phyloP scores from a whole-genome alignment of 2,329 filamentous ascomycete genomes.

The Talaromyces sp. region DNA sequence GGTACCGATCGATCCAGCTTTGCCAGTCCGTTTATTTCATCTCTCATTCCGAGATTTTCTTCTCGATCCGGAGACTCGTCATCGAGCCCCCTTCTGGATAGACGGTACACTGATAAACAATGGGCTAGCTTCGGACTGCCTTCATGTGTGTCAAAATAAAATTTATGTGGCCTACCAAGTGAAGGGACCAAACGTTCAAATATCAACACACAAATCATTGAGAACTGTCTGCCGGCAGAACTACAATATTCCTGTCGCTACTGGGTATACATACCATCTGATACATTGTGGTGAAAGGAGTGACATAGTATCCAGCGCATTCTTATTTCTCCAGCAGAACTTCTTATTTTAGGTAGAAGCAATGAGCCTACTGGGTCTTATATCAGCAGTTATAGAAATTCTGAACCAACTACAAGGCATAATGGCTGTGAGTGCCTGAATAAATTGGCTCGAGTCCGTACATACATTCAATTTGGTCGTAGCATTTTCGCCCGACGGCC shows the following conservation, averaged over 20 bases:
- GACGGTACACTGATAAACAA: not conserved
- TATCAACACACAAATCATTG: too few species aligned
- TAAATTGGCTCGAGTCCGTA: not conserved
- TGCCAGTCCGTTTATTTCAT: constrained; percentile 3
- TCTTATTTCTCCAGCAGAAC: constrained; percentile 22
- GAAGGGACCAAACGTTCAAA: not conserved
- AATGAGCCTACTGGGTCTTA: constrained; percentile 24
- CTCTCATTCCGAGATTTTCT: constrained; percentile 11
- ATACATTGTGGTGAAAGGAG: constrained; percentile 17
- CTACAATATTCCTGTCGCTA: constrained; percentile 32
- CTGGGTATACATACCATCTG: constrained; percentile 22
- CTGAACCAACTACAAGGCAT: not conserved
- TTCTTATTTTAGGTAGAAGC: constrained; percentile 32
- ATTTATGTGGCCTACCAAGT: constrained; percentile 7
- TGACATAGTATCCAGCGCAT: not conserved
- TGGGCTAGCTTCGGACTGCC: not conserved
- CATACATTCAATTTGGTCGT: constrained; percentile 3
- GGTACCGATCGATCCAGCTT: not conserved
- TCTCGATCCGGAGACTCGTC: not conserved
- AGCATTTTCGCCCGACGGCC: constrained; percentile 20
- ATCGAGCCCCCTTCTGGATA: constrained; percentile 5
- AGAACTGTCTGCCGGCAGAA: constrained; percentile 19
- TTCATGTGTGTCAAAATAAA: not conserved
- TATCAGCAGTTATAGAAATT: constrained; percentile 20
- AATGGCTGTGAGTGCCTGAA: constrained; percentile 11